Evolutionary conservation across 73 alveolate species (phyloP).

Genomic region (Blepharisma stoltei): DNA sequence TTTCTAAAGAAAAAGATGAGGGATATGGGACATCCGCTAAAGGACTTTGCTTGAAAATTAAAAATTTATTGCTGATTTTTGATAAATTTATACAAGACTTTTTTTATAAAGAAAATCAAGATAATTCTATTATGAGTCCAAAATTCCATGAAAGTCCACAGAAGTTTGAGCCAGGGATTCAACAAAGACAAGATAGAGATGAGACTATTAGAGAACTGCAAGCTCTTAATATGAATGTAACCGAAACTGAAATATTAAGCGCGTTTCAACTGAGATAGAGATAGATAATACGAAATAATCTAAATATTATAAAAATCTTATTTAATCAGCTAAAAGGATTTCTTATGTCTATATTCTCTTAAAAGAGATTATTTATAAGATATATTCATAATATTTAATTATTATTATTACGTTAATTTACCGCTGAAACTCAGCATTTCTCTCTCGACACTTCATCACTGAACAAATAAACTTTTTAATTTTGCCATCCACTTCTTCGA

Average conservation of each 20-base stretch:
- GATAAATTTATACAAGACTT: neutral
- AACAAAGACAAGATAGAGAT: conserved; percentile 20
- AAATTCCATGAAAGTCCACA: conserved; percentile 14
- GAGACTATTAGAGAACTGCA: conserved; percentile 23
- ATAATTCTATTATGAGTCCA: conserved; percentile 11
- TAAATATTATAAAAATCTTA: too few relatives aligned
- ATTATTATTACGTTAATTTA: too few relatives aligned
- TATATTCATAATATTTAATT: too few relatives aligned
- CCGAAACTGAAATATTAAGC: conserved; percentile 10
- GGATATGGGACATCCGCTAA: too few relatives aligned
- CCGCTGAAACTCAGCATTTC: too few relatives aligned
- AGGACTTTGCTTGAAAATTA: conserved; percentile 2
- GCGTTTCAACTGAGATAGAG: neutral
- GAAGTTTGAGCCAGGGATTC: conserved; percentile 21
- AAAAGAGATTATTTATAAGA: too few relatives aligned
- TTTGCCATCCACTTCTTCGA: too few relatives aligned
- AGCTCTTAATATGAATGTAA: conserved; percentile 7
- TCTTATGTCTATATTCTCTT: too few relatives aligned
- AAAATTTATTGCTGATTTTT: neutral
- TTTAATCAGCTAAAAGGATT: too few relatives aligned
- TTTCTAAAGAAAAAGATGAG: too few relatives aligned
- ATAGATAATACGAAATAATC: neutral
- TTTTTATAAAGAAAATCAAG: conserved; percentile 1
- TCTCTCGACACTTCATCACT: too few relatives aligned
- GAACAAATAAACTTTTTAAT: too few relatives aligned